Conservation (phyloP, 306 rosid species). For the Fagus crenata region DNA sequence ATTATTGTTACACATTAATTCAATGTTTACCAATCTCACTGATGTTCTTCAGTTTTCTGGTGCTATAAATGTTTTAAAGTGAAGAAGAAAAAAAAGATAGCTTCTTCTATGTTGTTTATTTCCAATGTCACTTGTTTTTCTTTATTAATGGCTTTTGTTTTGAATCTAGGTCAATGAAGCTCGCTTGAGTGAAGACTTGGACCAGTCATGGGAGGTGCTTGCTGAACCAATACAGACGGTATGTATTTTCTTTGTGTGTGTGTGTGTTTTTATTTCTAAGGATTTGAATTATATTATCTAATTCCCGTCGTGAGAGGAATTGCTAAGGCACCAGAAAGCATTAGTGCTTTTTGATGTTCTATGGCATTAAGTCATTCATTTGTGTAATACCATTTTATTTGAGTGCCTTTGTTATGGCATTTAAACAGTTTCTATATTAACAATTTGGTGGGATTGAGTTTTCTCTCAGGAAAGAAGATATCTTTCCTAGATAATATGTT, state of each 20-base stretch:
- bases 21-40: background rate
- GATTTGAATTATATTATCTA: background rate
- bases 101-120: background rate
- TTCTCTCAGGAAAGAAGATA: background rate
- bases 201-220: conserved; percentile 91
- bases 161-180: conserved; percentile 65
- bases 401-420: background rate
- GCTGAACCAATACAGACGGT: conserved; percentile 97
- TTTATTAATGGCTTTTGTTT: conserved; percentile 5
- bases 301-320: background rate
- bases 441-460: background rate
- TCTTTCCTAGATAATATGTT: background rate
- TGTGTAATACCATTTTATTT: background rate
- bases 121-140: background rate
- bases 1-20: background rate
- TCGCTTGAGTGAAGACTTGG: conserved; percentile 76
- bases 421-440: background rate
- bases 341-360: no score
- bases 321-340: no score
- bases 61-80: no score
- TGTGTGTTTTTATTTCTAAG: conserved; percentile 13
- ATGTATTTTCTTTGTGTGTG: conserved; percentile 28
- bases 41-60: background rate
- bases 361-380: background rate
- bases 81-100: background rate